Conservation (phyloP, 2,329 filamentous ascomycete species). For the Ophiostoma ulmi region DNA sequence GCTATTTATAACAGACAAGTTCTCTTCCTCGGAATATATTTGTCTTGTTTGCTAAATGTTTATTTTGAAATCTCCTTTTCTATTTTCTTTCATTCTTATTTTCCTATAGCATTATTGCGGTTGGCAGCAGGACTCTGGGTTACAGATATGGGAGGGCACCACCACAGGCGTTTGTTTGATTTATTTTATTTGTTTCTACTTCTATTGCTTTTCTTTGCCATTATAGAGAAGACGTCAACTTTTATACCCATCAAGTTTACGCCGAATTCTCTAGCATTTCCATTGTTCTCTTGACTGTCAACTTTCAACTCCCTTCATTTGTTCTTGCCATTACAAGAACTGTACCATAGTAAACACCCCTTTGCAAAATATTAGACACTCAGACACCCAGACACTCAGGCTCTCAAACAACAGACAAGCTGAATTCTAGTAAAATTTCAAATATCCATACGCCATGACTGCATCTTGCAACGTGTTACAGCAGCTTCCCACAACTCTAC, state of each 20-base stretch:
- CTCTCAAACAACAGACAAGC: background rate
- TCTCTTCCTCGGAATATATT: background rate
- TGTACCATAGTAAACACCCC: conserved; percentile 6
- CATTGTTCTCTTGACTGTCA: background rate
- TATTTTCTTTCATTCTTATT: background rate
- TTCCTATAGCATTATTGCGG: conserved; percentile 4
- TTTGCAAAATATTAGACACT: background rate
- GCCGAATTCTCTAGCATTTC: background rate
- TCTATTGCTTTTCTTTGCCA: background rate
- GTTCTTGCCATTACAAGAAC: background rate
- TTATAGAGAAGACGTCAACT: background rate
- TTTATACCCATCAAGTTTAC: conserved; percentile 4
- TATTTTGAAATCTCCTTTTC: background rate
- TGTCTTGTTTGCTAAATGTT: background rate
- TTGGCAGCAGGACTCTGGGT: background rate
- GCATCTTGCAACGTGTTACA: conserved; percentile 11
- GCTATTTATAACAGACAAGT: background rate
- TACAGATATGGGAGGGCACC: conserved; percentile 6
- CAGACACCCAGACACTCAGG: background rate
- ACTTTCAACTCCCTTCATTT: background rate
- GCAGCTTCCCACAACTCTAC: background rate
- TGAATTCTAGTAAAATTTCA: background rate
- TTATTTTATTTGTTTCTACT: background rate
- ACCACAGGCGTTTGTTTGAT: conserved; percentile 6
- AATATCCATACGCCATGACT: background rate